Evolutionary conservation across 2,329 filamentous ascomycete species (phyloP), one percentile per base, ranked within the genome.

Genomic region (Truncatella angustata): DNA sequence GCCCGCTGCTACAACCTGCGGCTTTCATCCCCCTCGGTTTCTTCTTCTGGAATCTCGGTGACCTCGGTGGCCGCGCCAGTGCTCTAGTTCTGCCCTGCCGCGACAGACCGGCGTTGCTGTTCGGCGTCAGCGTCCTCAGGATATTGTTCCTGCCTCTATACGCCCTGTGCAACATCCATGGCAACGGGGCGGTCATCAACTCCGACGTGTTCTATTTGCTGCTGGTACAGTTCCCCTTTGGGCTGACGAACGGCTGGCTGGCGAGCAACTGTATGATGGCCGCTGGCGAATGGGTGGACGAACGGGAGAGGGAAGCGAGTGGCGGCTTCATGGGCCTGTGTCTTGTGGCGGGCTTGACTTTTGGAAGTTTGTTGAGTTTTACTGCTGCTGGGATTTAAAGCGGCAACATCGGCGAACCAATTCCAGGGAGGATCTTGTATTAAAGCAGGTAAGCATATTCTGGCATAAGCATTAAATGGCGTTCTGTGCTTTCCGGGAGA

Each of bases 241-340:
- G 94, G 2, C 63, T 91, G 34, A 88, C 85, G 9, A 97, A 93
- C 66, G 94, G 94, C 1, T 97, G 88, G 78, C 70, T 99, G 12
- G 88, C 89, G 26, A 90, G 88, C 52, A 88, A 82, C 60, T 91
- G 88, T 68, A 97, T 99, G 92, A 96, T 97, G 83, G 88, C 88
- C 1, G 87, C 91, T 1, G 83, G 81, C 0, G 84, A 89, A 59
- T 93, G 86, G 82, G 92, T 97, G 1, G 86, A 87, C 4, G 82
- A 87, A 2, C 84, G 86, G 9, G 93, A 99, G 74, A 79, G 88
- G 30, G 91, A 96, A 73, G 92, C 91, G 5, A 86, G 91, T 0
- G 94, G 93, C 43, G 91, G 88, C 1, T 97, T 97, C 68, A 97
- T 99, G 94, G 88, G 89, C 3, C 70, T 97, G 57, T 91, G 87